Evolutionary conservation across 2,329 filamentous ascomycete species (phyloP), one percentile per base, ranked within the genome.

Genomic region (Apiospora koreana): DNA sequence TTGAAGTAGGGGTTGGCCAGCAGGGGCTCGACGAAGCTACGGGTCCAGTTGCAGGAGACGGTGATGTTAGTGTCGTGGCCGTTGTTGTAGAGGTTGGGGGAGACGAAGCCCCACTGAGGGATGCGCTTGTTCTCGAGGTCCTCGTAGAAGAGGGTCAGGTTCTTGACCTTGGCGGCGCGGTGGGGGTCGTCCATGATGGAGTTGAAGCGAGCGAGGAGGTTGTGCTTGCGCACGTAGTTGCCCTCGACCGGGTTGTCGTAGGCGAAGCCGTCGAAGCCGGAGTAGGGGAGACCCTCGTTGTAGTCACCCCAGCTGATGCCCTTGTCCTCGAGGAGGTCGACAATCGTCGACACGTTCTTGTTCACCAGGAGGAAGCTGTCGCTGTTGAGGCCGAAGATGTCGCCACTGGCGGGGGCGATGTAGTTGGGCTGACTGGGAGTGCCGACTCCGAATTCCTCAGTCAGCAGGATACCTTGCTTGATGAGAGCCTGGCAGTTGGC

Each of bases 1-100:
- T 90, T 91, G 80, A 96, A 95, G 75, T 90, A 87, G 25, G 84
- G 81, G 80, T 95, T 87, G 41, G 85, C 79, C 6, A 95, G 83
- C 21, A 96, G 87, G 0, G 92, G 92, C 69, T 88, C 86, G 1
- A 96, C 81, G 82, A 94, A 95, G 65, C 77, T 82, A 46, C 88
- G 86, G 18, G 89, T 87, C 92, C 92, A 96, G 18, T 81, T 76
- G 3, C 92, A 88, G 85, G 9, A 96, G 80, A 81, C 94, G 94
- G 68, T 79, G 82, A 65, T 87, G 86, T n/a, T 89, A 25, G 89
- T 89, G 79, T 96, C 93, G 74, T 93, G 91, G 21, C 90, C 92
- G 75, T 92, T 89, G 72, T 89, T 87, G 66, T 89, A 85, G 88
- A 91, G 89, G 78, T 91, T 87, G 0, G 89, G 89, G 0, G 87